Evolutionary conservation across 106 monocot species (phyloP).

Genomic region (Dioscorea zingiberensis): DNA sequence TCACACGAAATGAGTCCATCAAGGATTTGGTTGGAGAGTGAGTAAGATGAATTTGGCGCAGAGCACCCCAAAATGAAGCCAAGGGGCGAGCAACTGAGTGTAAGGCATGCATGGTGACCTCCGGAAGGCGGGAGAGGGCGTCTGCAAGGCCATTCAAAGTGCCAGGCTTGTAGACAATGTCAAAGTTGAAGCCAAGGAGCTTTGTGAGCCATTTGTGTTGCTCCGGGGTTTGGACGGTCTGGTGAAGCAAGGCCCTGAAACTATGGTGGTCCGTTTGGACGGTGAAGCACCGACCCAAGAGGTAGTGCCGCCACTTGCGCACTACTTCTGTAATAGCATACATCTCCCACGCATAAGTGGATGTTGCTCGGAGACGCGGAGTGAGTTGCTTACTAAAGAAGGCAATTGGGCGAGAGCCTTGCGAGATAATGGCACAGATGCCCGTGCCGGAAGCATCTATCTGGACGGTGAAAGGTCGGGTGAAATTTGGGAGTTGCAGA

Average conservation of each 20-base stretch:
- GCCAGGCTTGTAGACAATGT: not conserved
- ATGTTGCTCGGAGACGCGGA: not conserved
- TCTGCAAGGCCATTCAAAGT: constrained; percentile 1
- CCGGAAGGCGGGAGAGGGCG: constrained; percentile 9
- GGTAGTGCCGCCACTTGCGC: constrained; percentile 8
- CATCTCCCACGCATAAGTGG: constrained; percentile 8
- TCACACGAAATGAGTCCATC: too few species aligned
- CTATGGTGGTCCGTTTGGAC: constrained; percentile 14
- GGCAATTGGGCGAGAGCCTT: not conserved
- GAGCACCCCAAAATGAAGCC: too few species aligned
- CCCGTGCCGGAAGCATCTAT: constrained; percentile 8
- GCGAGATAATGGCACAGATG: not conserved
- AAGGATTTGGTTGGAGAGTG: too few species aligned
- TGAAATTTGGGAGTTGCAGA: constrained; percentile 7
- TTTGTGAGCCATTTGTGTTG: not conserved
- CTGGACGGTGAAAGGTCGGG: not conserved
- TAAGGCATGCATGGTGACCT: too few species aligned
- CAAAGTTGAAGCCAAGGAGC: not conserved
- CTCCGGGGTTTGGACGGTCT: not conserved
- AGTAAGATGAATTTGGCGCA: too few species aligned
- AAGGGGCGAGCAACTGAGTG: too few species aligned
- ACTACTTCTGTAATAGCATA: not conserved
- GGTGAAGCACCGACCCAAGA: constrained; percentile 7
- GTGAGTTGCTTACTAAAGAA: constrained; percentile 7
- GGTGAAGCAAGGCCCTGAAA: not conserved